Evolutionary conservation across 140 eudicot species (phyloP), one percentile per base, ranked within the genome.

Genomic region (Senecio squalidus): DNA sequence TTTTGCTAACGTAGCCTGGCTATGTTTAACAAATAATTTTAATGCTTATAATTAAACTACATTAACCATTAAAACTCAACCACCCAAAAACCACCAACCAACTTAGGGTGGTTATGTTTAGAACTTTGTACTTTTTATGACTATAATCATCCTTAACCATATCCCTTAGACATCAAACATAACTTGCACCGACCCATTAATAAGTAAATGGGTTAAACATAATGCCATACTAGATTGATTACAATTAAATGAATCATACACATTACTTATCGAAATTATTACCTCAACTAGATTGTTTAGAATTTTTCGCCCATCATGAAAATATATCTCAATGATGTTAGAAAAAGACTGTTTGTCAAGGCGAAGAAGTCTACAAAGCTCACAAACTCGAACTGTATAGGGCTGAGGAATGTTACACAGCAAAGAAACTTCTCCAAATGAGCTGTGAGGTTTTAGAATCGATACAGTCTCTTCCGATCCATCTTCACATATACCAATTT

Each of bases 341-440:
- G 96, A 78, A 54, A 91, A 87, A 7, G 96, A 77, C 57, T 91
- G 96, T 56, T 84, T 92, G 76, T 87, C 95, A 39, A 92, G 76
- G 17, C 98, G 95, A 33, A 92, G 86, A 71, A 92, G 95, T 52
- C 96, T 74, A 66, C 96, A 87, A 10, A 92, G 79, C 69, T 84
- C 98, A 23, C 81, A 73, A 41, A 87, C 98, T 27, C 96, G 82
- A 64, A 92, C 89, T 0, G 98, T 84, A 49, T 88, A 84, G 9
- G 96, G 96, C 44, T 92, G 98, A 52, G 96, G 95, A 54, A 92
- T 79, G 64, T 92, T 92, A 68, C 96, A 87, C 38, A 92, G 67
- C 33, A 92, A 82, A 31, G 98, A 84, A 70, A 92, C 77, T 63
- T 79, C 92, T 59, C 98, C 98, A 60, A 92, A 87, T 64, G 71